Conservation (phyloP, 2,329 filamentous ascomycete genomes). For the Colletotrichum eremochloae region DNA sequence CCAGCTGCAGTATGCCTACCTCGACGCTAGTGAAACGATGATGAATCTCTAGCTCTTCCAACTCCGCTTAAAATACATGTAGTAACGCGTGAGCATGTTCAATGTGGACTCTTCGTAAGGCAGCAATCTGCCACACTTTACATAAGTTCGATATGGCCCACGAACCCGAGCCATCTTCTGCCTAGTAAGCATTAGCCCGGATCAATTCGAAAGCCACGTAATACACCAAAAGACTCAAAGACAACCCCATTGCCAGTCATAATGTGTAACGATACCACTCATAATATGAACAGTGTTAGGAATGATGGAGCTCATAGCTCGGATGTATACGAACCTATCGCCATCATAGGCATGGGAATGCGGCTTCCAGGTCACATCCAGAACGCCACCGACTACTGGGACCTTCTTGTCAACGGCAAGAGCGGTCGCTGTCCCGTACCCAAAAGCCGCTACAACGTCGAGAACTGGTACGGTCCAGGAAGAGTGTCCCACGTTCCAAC, state of each 20-base stretch:
- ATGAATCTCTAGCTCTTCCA: background rate
- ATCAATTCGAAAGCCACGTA: background rate
- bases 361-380: conserved; percentile 50
- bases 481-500: conserved; percentile 36
- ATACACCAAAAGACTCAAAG: background rate
- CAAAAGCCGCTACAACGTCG: conserved; percentile 46
- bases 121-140: background rate
- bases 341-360: conserved; percentile 51
- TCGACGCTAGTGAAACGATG: background rate
- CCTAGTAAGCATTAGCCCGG: background rate
- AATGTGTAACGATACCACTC: background rate
- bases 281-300: background rate
- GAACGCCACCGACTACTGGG: conserved; percentile 48
- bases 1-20: background rate
- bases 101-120: no score
- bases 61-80: background rate
- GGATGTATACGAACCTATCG: conserved; percentile 45
- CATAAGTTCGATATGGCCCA: background rate
- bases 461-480: conserved; percentile 44
- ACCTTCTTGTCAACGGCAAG: conserved; percentile 48
- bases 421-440: conserved; percentile 47
- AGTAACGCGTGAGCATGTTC: background rate
- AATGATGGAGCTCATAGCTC: background rate
- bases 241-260: background rate
- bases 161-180: no score